A percentile compares a stretch with the other conserved stretches of the same genome.
Evolutionary conservation across 805 yeast genomes (phyloP).

Genomic region (Kodamaea fukazawae): DNA sequence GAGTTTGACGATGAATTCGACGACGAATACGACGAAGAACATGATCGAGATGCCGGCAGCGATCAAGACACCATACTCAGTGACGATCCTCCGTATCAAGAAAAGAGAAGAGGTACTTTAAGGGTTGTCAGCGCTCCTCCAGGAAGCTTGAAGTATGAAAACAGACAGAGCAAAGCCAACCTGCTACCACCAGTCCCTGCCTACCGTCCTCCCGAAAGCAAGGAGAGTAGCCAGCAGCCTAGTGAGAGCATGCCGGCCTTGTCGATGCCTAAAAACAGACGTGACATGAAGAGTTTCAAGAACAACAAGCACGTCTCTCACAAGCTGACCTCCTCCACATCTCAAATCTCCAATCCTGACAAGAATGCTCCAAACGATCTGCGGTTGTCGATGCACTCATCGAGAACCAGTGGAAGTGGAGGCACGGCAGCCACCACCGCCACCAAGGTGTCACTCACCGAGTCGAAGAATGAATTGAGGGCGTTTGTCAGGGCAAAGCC

Average conservation of each 20-base stretch:
- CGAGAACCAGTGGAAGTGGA: slow-evolving; percentile 2
- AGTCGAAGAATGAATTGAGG: slow-evolving; percentile 15
- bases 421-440: slow-evolving; percentile 7
- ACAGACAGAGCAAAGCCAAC: neutral
- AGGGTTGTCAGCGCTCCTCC: neutral
- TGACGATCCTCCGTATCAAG: neutral
- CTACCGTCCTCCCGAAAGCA: too few relatives aligned
- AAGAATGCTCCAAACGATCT: slow-evolving; percentile 3
- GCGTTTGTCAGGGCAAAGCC: slow-evolving; percentile 25
- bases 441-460: slow-evolving; percentile 6
- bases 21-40: slow-evolving; percentile 3
- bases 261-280: slow-evolving; percentile 9
- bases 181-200: neutral
- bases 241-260: neutral
- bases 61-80: neutral
- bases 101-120: neutral
- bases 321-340: neutral
- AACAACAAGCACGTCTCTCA: slow-evolving; percentile 4
- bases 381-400: slow-evolving; percentile 7
- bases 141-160: neutral
- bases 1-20: slow-evolving; percentile 1
- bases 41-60: too few relatives aligned
- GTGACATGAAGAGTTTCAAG: slow-evolving; percentile 9
- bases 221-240: neutral
- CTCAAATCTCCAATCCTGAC: neutral